Percentiles rank a stretch among this genome's conserved stretches.
These are phyloP conservation scores for Tephrocybe sp. DNA, from an alignment of 768 basidiomycete species.

Conservation along the genomic window DNA sequence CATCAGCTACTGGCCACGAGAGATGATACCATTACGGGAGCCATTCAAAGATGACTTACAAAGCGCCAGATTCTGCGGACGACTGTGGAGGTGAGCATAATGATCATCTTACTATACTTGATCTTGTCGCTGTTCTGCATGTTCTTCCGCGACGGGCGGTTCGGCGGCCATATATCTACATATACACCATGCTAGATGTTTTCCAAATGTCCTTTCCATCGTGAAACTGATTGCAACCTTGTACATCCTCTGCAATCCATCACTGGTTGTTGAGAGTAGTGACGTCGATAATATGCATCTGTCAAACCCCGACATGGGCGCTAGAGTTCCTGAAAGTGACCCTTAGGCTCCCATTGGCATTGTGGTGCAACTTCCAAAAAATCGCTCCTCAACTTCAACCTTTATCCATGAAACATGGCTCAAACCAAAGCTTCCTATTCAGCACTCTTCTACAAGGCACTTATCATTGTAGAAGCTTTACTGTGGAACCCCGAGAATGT, in stretches of 20 bases:
- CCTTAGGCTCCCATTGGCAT: too few relatives aligned
- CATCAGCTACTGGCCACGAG: background rate
- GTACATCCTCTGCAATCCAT: background rate
- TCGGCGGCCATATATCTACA: too few relatives aligned
- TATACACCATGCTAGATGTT: background rate
- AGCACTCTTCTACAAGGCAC: background rate
- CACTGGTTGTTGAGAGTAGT: background rate
- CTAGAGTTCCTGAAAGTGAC: background rate
- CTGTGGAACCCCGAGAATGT: background rate
- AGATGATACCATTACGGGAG: background rate
- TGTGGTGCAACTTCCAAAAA: too few relatives aligned
- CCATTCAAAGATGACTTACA: background rate
- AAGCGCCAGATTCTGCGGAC: background rate
- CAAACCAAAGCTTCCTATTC: background rate
- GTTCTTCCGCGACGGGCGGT: background rate
- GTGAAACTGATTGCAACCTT: background rate
- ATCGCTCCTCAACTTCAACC: background rate
- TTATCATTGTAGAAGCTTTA: background rate
- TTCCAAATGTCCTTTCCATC: background rate
- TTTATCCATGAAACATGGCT: background rate
- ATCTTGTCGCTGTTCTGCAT: background rate
- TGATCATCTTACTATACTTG: background rate
- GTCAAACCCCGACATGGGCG: background rate
- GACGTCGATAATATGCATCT: background rate
- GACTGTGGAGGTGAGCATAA: background rate